These are phyloP conservation scores for Claviceps sp. DNA, from an alignment of 2,329 filamentous ascomycete genomes.

Conservation along the genomic window DNA sequence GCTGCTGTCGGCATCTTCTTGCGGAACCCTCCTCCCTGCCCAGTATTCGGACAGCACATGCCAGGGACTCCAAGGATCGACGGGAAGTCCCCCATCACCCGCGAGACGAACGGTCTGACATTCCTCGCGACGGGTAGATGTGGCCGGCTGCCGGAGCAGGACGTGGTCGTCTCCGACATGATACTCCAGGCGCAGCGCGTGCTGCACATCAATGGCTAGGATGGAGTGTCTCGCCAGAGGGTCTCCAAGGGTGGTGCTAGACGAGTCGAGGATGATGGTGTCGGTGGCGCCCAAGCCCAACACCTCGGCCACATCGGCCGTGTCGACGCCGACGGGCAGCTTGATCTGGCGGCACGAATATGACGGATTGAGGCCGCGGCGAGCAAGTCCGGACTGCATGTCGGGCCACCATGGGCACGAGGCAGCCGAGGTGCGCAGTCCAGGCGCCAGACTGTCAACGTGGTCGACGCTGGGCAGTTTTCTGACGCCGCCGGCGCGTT, in stretches of 20 bases:
- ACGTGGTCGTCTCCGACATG: conserved; percentile 32
- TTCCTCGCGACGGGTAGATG: conserved; percentile 8
- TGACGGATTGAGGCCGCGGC: conserved; percentile 14
- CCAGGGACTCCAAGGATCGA: conserved; percentile 30
- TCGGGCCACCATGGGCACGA: conserved; percentile 13
- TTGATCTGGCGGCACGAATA: conserved; percentile 29
- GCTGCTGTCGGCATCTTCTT: background rate
- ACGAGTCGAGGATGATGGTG: conserved; percentile 45
- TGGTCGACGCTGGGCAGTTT: conserved; percentile 1
- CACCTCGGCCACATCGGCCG: conserved; percentile 41
- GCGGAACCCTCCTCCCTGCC: conserved; percentile 14
- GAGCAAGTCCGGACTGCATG: conserved; percentile 15
- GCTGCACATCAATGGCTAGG: conserved; percentile 49
- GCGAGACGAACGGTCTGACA: conserved; percentile 16
- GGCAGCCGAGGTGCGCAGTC: background rate
- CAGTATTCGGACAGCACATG: conserved; percentile 35
- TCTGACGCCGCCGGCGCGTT: conserved; percentile 8
- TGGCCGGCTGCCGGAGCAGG: conserved; percentile 14
- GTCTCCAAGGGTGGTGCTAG: conserved; percentile 34
- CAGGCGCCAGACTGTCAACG: conserved; percentile 12
- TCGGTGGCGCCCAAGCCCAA: conserved; percentile 28
- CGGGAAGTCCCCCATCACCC: conserved; percentile 4
- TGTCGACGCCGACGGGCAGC: conserved; percentile 31
- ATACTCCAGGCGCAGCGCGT: conserved; percentile 45
- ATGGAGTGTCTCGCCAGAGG: conserved; percentile 51